A percentile compares a stretch with the other conserved stretches of the same genome.
These are phyloP conservation scores for Neopestalotiopsis clavispora DNA, from an alignment of 2,329 filamentous ascomycete genomes.

Conservation along the genomic window DNA sequence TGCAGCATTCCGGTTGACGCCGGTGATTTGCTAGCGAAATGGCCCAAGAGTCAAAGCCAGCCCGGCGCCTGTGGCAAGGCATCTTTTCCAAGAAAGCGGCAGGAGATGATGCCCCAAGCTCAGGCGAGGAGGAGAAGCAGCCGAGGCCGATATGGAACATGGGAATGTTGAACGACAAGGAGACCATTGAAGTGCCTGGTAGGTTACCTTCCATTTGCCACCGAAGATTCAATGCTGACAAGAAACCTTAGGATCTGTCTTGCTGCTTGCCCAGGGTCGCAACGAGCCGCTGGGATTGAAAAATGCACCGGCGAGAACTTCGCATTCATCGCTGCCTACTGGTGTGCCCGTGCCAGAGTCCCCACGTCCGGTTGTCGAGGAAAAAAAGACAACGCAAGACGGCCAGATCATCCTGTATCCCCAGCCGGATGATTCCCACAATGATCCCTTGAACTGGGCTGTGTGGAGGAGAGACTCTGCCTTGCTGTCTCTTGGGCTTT, in stretches of 20 bases:
- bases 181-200: conserved; percentile 90
- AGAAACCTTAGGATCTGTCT: too few species aligned
- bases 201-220: conserved; percentile 31
- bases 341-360: conserved; percentile 41
- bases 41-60: conserved; percentile 21
- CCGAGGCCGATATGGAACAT: conserved; percentile 56
- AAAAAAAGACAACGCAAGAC: conserved; percentile 78
- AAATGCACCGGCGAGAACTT: conserved; percentile 61
- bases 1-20: too few species aligned
- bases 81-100: conserved; percentile 24
- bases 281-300: conserved; percentile 65
- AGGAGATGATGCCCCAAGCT: conserved; percentile 14
- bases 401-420: conserved; percentile 87
- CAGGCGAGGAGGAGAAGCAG: conserved; percentile 21
- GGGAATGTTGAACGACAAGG: conserved; percentile 81
- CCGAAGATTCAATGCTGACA: too few species aligned
- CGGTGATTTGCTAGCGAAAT: conserved; percentile 20
- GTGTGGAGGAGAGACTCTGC: conserved; percentile 80
- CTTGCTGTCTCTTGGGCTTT: conserved; percentile 82
- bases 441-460: conserved; percentile 94
- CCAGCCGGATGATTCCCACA: conserved; percentile 87
- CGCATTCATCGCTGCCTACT: conserved; percentile 60
- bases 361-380: conserved; percentile 33
- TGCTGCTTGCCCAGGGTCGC: conserved; percentile 58
- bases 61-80: conserved; percentile 24